Evolutionary conservation across 805 yeast genomes (phyloP).

Genomic region (Metschnikowia colocasiae): DNA sequence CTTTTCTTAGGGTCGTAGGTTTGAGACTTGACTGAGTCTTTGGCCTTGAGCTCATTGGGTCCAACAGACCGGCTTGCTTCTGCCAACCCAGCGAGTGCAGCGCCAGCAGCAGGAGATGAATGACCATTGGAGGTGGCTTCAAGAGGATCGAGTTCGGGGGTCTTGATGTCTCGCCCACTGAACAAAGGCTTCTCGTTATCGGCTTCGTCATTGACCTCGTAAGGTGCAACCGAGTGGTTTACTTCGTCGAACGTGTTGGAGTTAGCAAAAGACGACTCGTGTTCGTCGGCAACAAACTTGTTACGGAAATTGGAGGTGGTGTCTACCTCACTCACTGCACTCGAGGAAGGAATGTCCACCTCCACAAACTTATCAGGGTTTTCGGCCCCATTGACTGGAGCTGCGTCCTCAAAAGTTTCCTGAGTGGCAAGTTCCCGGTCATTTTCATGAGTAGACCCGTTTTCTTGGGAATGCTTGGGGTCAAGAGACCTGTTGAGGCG

Average conservation of each 20-base stretch:
- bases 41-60: not conserved
- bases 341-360: slow-evolving; percentile 26
- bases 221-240: not conserved
- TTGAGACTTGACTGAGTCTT: not conserved
- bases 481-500: slow-evolving; percentile 27
- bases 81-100: not conserved
- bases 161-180: not conserved
- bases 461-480: slow-evolving; percentile 4
- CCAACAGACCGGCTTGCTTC: not conserved
- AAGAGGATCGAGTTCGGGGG: not conserved
- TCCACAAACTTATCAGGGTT: slow-evolving; percentile 28
- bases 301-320: not conserved
- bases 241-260: not conserved
- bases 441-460: not conserved
- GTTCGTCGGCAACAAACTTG: not conserved
- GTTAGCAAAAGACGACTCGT: not conserved
- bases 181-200: not conserved
- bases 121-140: not conserved
- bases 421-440: not conserved
- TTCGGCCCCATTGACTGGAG: not conserved
- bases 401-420: not conserved
- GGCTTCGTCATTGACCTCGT: slow-evolving; percentile 1
- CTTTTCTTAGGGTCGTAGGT: slow-evolving; percentile 2
- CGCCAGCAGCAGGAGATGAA: not conserved
- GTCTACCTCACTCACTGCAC: slow-evolving; percentile 17